A percentile compares a stretch with the other conserved stretches of the same genome.
Evolutionary conservation across 176 grass and related monocot species (phyloP).

Genomic region (Dactylis glomerata): DNA sequence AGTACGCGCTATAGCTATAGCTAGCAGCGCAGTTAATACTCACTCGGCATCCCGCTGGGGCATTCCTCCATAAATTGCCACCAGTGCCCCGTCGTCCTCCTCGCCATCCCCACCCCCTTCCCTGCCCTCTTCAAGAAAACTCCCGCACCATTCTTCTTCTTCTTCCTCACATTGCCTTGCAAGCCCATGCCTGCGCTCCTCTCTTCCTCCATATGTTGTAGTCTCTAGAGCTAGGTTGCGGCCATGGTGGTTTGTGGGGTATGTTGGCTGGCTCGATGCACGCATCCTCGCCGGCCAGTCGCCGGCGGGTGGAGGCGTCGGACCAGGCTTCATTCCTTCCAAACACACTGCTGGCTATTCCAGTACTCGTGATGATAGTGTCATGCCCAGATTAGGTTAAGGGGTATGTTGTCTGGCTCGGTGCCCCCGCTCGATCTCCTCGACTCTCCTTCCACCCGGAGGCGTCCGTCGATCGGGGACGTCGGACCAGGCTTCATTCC

Average conservation of each 20-base stretch:
- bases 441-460: neutral
- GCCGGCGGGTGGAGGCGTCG: slow-evolving; percentile 49
- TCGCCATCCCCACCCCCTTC: neutral
- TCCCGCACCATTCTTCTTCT: neutral
- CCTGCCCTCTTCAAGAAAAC: slow-evolving; percentile 18
- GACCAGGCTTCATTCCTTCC: slow-evolving; percentile 98
- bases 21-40: slow-evolving; percentile 28
- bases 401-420: slow-evolving; percentile 93
- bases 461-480: neutral
- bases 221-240: neutral
- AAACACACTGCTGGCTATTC: neutral
- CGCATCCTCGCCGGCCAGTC: slow-evolving; percentile 4
- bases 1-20: neutral
- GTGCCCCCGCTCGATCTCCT: slow-evolving; percentile 37
- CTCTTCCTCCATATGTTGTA: neutral
- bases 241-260: slow-evolving; percentile 70
- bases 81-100: slow-evolving; percentile 42
- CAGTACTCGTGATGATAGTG: too few relatives aligned
- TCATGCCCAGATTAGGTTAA: slow-evolving; percentile 54
- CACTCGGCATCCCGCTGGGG: slow-evolving; percentile 55
- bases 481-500: slow-evolving; percentile 38
- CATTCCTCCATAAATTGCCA: slow-evolving; percentile 75
- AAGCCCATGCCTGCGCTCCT: neutral
- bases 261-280: slow-evolving; percentile 98
- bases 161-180: slow-evolving; percentile 15